Evolutionary conservation across 352 stramenopile species (phyloP), one percentile per base, ranked within the genome.

Genomic region (Bremia lactucae): DNA sequence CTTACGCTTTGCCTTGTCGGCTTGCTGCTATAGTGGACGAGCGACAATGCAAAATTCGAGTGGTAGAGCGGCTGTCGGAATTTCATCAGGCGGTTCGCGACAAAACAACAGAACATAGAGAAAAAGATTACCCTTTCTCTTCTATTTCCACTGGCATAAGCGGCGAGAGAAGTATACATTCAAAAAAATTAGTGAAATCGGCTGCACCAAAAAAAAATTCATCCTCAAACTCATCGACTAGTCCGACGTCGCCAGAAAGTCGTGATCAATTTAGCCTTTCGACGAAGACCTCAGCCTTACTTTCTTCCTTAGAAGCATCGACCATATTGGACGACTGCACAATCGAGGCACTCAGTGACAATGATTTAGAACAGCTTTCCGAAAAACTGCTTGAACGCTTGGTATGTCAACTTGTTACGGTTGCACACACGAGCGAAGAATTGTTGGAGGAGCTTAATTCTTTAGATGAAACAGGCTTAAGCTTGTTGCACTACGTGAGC

Each of bases 401-500:
- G 16, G 78, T 91, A 20, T 74, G 59, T 20, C 76, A 92, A 36
- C 67, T 94, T 29, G 68, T 94, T 11, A 81, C 74, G 2, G 52
- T 94, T 7, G 78, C 78, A 0, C 71, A 87, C 29, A 86, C 74
- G 0, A 88, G 63, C 16, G 68, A 87, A 52, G 79, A 94, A 16
- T 40, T 94, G 2, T 54, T 92, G 3, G 78, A 90, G 15, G 81
- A 94, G 49, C 70, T 92, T 22, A 92, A 94, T 39, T 90, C 79
- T 2, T 63, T 94, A 4, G 82, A 94, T 36, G 82, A 94, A 46
- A 74, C 77, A 3, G 82, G 82, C 0, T 58, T 94, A 38, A 92
- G 77, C 44, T 51, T 94, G 34, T 62, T 94, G n/a, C 82, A 94
- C 40, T 94, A 92, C 33, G 78, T 90, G 62, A 86, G 81, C 48